Conservation (phyloP, 495 filamentous ascomycete genomes). For the Elasticomyces elasticus region DNA sequence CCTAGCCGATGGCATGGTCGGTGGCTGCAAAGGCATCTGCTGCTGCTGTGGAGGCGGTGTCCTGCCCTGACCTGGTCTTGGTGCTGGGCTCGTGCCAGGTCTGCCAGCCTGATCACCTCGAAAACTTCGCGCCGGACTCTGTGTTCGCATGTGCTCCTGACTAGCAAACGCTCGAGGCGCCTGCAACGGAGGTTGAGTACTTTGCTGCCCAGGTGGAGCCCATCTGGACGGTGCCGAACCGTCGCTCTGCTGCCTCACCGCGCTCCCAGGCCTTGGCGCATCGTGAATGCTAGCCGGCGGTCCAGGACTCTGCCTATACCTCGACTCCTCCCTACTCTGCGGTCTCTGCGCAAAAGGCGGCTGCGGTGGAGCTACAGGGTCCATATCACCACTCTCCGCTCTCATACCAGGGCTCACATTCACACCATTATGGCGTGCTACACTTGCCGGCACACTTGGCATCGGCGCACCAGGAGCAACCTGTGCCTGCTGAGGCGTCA, state of each 20-base stretch:
- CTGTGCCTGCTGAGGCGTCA: slow-evolving; percentile 29
- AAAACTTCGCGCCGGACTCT: slow-evolving; percentile 6
- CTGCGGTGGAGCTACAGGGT: slow-evolving; percentile 8
- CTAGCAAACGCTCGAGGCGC: slow-evolving; percentile 18
- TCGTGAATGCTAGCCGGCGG: slow-evolving; percentile 18
- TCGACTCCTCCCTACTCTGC: slow-evolving; percentile 12
- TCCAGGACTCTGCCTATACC: slow-evolving; percentile 15
- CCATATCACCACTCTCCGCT: slow-evolving; percentile 1
- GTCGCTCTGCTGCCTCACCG: slow-evolving; percentile 1
- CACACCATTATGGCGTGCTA: not conserved
- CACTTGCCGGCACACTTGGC: not conserved
- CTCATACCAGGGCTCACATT: not conserved
- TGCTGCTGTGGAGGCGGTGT: not conserved
- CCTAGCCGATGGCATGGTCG: not conserved
- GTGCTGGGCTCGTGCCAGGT: slow-evolving; percentile 11
- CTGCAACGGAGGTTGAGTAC: not conserved
- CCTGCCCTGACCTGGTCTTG: not conserved
- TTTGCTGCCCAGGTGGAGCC: not conserved
- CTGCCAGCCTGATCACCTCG: slow-evolving; percentile 1
- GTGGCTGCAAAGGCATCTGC: not conserved
- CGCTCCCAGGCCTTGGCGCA: not conserved
- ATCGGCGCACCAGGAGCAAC: not conserved
- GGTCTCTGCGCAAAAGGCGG: slow-evolving; percentile 17
- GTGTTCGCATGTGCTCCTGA: slow-evolving; percentile 15
- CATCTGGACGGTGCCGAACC: not conserved